Conservation (phyloP, 352 stramenopile genomes). For the Pythium phragmitis region DNA sequence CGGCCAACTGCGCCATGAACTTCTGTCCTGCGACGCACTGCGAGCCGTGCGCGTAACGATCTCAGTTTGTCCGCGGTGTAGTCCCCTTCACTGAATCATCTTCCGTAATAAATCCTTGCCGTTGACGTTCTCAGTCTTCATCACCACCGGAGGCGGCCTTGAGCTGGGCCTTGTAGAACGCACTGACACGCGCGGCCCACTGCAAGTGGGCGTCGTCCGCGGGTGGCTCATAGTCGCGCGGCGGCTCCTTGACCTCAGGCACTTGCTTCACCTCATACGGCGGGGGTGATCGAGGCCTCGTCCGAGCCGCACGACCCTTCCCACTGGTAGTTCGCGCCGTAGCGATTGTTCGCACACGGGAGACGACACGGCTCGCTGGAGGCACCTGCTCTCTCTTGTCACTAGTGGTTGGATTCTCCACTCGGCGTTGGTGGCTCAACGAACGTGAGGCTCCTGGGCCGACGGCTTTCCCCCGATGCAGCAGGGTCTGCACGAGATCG, state of each 20-base stretch:
- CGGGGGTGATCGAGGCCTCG: not conserved
- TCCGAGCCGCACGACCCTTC: not conserved
- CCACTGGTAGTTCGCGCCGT: slow-evolving; percentile 4
- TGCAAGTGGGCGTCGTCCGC: slow-evolving; percentile 41
- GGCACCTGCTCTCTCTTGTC: not conserved
- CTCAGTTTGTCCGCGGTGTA: too few species aligned
- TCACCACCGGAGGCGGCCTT: not conserved
- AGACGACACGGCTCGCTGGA: slow-evolving; percentile 9
- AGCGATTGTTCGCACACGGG: slow-evolving; percentile 11
- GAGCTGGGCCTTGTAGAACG: slow-evolving; percentile 42
- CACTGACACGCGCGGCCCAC: slow-evolving; percentile 57
- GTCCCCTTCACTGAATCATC: too few species aligned
- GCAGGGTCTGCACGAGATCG: slow-evolving; percentile 53
- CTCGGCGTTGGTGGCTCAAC: not conserved
- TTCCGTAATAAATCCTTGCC: not conserved
- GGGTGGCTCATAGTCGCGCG: slow-evolving; percentile 20
- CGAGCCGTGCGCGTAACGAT: slow-evolving; percentile 13
- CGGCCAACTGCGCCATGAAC: slow-evolving; percentile 27
- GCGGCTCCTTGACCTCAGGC: slow-evolving; percentile 10
- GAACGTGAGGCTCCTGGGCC: not conserved
- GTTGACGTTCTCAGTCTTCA: not conserved
- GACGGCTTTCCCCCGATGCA: slow-evolving; percentile 15
- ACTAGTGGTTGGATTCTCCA: not conserved
- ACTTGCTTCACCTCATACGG: not conserved
- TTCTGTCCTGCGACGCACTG: slow-evolving; percentile 34